Evolutionary conservation across 1,284 basidiomycete genomes (phyloP).

Genomic region (Puccinia polysora): DNA sequence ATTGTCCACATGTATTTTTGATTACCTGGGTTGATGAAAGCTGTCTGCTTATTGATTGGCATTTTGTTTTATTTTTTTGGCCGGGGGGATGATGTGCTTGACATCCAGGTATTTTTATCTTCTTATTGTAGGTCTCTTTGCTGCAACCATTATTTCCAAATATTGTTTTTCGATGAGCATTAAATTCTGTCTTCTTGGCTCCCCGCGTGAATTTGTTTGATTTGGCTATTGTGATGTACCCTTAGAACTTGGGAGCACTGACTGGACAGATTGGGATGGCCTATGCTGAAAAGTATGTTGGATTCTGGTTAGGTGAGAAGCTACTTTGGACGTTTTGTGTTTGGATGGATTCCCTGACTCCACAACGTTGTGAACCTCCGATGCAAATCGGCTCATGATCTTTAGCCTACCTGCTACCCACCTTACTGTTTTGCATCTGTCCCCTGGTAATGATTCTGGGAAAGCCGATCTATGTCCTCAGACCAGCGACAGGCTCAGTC

Average conservation of each 20-base stretch:
- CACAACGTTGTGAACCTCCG: too few species aligned
- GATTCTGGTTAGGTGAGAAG: constrained; percentile 53
- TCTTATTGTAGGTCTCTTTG: constrained; percentile 32
- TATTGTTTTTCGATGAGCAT: too few species aligned
- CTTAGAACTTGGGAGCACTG: constrained; percentile 68
- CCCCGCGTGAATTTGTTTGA: constrained; percentile 47
- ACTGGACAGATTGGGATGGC: constrained; percentile 56
- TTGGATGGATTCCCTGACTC: constrained; percentile 1
- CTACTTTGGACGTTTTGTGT: background rate
- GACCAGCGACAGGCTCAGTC: constrained; percentile 74
- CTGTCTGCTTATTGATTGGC: too few species aligned
- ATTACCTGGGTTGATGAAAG: too few species aligned
- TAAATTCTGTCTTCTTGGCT: background rate
- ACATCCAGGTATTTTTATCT: constrained; percentile 42
- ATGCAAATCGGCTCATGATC: too few species aligned
- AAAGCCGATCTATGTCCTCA: constrained; percentile 63
- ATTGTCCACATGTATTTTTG: too few species aligned
- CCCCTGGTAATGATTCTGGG: constrained; percentile 68
- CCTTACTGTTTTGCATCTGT: constrained; percentile 54
- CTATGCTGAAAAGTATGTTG: constrained; percentile 53
- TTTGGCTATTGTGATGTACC: background rate
- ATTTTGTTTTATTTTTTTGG: background rate
- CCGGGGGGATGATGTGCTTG: too few species aligned
- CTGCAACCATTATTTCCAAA: too few species aligned
- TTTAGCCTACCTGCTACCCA: constrained; percentile 52